Base-by-base conservation (phyloP, 2,329 filamentous ascomycete species). In the Penicillium sp. region DNA sequence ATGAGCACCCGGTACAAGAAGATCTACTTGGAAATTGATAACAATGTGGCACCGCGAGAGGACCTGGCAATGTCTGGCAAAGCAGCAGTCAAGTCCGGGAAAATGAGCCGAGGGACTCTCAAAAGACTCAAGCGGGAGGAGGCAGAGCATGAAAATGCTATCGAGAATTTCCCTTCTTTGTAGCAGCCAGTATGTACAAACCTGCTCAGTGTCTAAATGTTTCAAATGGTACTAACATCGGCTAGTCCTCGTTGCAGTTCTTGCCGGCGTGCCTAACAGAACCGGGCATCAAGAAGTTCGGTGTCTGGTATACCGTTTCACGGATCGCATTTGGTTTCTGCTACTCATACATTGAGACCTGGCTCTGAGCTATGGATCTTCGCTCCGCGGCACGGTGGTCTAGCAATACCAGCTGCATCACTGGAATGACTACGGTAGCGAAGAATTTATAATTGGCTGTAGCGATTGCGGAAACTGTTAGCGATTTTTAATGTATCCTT, bases 331-430 rank as follows among this genome's bases (percentile, higher is more conserved):
- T 73, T 64, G 71, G 67, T 6, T 34, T 68, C 6, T 63, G 67
- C 8, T 79, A 80, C 61, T 58, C 73, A 10, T 56, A 72, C 6
- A 74, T 75, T 6, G 73, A 75, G 41, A 69, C 22, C 58, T 60
- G 15, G 42, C 43, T 12, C 54, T 71, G 59, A 76, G 73, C 51
- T 73, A 70, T n/a, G n/a, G n/a, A n/a, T 50, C 20, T 77, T 14
- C 69, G 78, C 50, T 77, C 75, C 10, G 57, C 73, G 49, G 60
- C 69, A 14, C 79, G 76, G 75, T 79, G 74, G 75, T 69, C 68
- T 11, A 69, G 73, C 12, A 79, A 77, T 62, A 63, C 75, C 5
- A 70, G 72, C 58, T 79, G 76, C 53, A 67, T 79, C 39, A 72
- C 72, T 45, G 70, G 72, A 57, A 59, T 79, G 43, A 74, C 74